These are phyloP conservation scores for Erythrobasidium hasegawianum DNA, from an alignment of 1,284 basidiomycete genomes.

Conservation along the genomic window DNA sequence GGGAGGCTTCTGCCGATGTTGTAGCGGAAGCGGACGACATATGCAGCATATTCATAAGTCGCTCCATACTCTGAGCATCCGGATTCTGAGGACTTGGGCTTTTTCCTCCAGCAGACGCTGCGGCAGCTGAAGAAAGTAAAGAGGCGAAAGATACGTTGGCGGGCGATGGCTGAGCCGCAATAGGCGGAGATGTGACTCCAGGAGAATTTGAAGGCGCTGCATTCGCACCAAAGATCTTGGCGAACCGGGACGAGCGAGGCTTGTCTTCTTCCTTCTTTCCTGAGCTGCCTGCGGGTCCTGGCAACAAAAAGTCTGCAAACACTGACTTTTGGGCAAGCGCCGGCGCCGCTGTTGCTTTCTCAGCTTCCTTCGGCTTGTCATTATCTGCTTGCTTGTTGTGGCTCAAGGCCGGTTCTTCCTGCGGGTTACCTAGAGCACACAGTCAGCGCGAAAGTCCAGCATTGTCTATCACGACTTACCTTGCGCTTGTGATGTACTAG, in stretches of 20 bases:
- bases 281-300: conserved; percentile 1
- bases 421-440: no score
- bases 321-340: conserved; percentile 21
- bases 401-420: no score
- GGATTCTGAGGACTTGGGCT: conserved; percentile 5
- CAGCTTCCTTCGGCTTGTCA: no score
- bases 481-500: neutral
- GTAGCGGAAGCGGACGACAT: conserved; percentile 19
- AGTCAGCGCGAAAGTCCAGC: no score
- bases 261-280: conserved; percentile 21
- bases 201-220: neutral
- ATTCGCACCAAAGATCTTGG: conserved; percentile 12
- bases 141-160: neutral
- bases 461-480: no score
- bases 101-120: conserved; percentile 7
- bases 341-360: neutral
- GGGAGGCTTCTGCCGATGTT: neutral
- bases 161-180: neutral
- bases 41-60: conserved; percentile 34
- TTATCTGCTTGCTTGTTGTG: no score
- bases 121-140: neutral
- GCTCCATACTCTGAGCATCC: conserved; percentile 29
- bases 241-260: conserved; percentile 29
- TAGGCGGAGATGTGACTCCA: neutral
- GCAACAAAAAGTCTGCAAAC: conserved; percentile 29